Evolutionary conservation across 768 basidiomycete species (phyloP).

Genomic region (Russula dissimulans): DNA sequence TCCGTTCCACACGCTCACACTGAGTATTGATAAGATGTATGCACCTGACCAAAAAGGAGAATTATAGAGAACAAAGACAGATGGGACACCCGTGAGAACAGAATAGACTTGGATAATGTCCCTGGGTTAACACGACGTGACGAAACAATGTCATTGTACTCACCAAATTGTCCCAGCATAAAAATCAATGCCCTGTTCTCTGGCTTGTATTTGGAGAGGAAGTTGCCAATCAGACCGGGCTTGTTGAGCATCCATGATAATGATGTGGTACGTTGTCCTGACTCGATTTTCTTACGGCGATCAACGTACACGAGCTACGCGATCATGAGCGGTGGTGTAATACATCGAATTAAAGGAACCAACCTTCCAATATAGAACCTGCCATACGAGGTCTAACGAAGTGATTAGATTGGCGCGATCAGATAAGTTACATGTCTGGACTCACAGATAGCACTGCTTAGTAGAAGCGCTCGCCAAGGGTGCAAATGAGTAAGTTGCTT

Average conservation of each 20-base stretch:
- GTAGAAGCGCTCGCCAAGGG: constrained; percentile 60
- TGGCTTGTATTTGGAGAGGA: constrained; percentile 50
- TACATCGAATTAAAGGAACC: not conserved
- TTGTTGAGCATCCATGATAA: constrained; percentile 86
- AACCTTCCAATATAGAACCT: constrained; percentile 88
- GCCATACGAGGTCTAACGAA: constrained; percentile 78
- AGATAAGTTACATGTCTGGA: constrained; percentile 14
- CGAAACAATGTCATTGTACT: constrained; percentile 22
- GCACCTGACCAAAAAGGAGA: constrained; percentile 66
- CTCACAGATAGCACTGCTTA: constrained; percentile 81
- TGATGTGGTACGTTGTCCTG: constrained; percentile 84
- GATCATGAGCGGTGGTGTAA: not conserved
- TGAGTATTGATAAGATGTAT: constrained; percentile 74
- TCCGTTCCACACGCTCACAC: constrained; percentile 91
- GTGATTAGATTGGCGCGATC: constrained; percentile 4
- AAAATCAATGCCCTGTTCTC: constrained; percentile 62
- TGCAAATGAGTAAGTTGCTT: constrained; percentile 57
- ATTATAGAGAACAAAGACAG: constrained; percentile 75
- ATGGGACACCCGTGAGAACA: constrained; percentile 77
- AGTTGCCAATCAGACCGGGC: constrained; percentile 69
- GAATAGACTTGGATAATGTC: constrained; percentile 56
- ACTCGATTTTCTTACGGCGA: constrained; percentile 80
- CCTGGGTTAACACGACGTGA: not conserved
- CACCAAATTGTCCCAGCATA: constrained; percentile 78
- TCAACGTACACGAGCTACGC: constrained; percentile 76